phyloP scores from a whole-genome alignment of 1,284 basidiomycete genomes.

The Microbotryomycetes sp. region DNA sequence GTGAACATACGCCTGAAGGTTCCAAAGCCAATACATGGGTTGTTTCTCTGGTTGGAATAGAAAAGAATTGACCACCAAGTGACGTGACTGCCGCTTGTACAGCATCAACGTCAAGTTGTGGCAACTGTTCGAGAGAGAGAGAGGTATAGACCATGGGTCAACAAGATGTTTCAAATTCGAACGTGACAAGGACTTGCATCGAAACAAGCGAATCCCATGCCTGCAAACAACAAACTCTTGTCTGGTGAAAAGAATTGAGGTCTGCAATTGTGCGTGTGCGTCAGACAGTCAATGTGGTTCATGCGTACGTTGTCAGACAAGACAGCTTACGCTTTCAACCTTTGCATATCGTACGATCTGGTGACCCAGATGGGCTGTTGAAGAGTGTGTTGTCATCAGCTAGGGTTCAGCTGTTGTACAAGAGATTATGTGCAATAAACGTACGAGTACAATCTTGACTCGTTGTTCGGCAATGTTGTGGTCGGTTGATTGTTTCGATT shows the following conservation, averaged over 20 bases:
- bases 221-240: slow-evolving; percentile 70
- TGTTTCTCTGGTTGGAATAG: slow-evolving; percentile 68
- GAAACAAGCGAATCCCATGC: slow-evolving; percentile 58
- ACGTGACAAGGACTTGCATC: slow-evolving; percentile 49
- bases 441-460: slow-evolving; percentile 48
- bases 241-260: slow-evolving; percentile 64
- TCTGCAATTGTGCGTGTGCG: slow-evolving; percentile 39
- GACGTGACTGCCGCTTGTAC: slow-evolving; percentile 63
- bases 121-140: slow-evolving; percentile 46
- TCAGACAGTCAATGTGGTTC: slow-evolving; percentile 3
- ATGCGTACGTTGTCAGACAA: neutral
- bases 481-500: neutral
- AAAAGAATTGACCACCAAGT: slow-evolving; percentile 74
- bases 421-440: slow-evolving; percentile 24
- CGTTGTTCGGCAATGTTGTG: slow-evolving; percentile 27
- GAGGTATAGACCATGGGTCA: slow-evolving; percentile 3
- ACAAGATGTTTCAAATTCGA: neutral
- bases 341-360: slow-evolving; percentile 54
- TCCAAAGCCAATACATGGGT: slow-evolving; percentile 71
- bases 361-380: slow-evolving; percentile 61
- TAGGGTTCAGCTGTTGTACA: neutral
- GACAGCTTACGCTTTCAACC: slow-evolving; percentile 52
- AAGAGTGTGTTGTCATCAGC: neutral
- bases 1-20: slow-evolving; percentile 35
- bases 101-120: slow-evolving; percentile 60